Conservation (phyloP, 2,329 filamentous ascomycete species). For the Cladophialophora carrionii region DNA sequence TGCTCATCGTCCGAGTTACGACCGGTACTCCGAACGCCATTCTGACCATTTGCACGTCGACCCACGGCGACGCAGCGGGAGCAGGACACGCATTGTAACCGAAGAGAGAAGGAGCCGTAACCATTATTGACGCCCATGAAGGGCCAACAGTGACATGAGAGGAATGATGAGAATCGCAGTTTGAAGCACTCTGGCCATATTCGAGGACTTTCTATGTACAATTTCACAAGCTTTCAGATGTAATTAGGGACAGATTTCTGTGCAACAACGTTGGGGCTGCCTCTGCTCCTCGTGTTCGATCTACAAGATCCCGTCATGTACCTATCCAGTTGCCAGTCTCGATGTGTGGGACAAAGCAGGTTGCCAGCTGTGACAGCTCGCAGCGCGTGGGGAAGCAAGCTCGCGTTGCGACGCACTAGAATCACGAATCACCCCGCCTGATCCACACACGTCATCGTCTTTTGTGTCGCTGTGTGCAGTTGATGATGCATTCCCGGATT, state of each 20-base stretch:
- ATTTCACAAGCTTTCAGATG: background rate
- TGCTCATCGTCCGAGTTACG: slow-evolving; percentile 29
- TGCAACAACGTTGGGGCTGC: background rate
- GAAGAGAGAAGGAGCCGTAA: slow-evolving; percentile 30
- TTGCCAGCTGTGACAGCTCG: background rate
- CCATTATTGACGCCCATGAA: slow-evolving; percentile 16
- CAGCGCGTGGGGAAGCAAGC: background rate
- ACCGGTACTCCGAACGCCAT: slow-evolving; percentile 21
- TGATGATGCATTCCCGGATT: slow-evolving; percentile 10
- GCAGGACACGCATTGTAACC: slow-evolving; percentile 28
- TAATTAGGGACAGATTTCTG: background rate
- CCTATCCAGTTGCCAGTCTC: too few relatives aligned
- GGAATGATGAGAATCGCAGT: background rate
- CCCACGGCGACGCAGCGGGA: slow-evolving; percentile 30
- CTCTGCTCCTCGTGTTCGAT: slow-evolving; percentile 1
- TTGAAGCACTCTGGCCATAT: background rate
- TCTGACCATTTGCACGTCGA: slow-evolving; percentile 13
- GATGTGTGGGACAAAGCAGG: background rate
- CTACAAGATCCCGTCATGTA: background rate
- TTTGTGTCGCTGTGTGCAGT: background rate
- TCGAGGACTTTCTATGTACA: background rate
- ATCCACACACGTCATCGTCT: slow-evolving; percentile 11
- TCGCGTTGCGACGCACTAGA: background rate
- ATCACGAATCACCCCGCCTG: background rate
- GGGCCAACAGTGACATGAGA: background rate